phyloP scores from a whole-genome alignment of 1,284 basidiomycete genomes.

The Pseudozyma tsukubaensis region DNA sequence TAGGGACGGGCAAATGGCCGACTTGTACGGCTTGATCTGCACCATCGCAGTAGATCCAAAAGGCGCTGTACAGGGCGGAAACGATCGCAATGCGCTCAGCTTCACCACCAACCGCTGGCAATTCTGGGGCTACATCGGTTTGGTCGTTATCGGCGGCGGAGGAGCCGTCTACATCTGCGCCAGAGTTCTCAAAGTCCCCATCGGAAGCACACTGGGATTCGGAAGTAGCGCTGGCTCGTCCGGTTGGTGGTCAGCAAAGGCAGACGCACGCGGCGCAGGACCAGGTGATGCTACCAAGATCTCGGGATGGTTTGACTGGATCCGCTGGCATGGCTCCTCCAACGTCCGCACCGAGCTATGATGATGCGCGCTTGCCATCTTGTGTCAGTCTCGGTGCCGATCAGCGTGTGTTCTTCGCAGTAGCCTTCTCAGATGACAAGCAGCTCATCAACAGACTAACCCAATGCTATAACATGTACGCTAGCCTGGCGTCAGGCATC shows the following conservation, averaged over 20 bases:
- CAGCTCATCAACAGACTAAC: too few relatives aligned
- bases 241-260: constrained; percentile 32
- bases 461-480: too few relatives aligned
- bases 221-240: constrained; percentile 23
- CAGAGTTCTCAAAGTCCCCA: constrained; percentile 39
- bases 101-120: constrained; percentile 44
- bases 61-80: constrained; percentile 57
- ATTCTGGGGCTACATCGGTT: constrained; percentile 47
- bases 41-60: constrained; percentile 74
- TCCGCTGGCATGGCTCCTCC: constrained; percentile 44
- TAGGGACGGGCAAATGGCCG: constrained; percentile 84
- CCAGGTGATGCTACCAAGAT: constrained; percentile 28
- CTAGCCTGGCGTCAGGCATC: too few relatives aligned
- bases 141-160: constrained; percentile 45
- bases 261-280: constrained; percentile 19
- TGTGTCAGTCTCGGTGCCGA: too few relatives aligned
- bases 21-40: constrained; percentile 87
- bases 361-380: neutral
- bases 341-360: constrained; percentile 28
- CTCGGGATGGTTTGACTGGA: constrained; percentile 46
- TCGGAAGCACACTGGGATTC: constrained; percentile 44
- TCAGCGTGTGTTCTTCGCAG: too few relatives aligned
- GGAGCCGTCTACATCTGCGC: constrained; percentile 47
- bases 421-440: too few relatives aligned
- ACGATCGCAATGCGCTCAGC: constrained; percentile 49